These are phyloP conservation scores for Phlyctochytrium planicorne DNA, from an alignment of 192 early-diverging fungal genomes.

Conservation along the genomic window DNA sequence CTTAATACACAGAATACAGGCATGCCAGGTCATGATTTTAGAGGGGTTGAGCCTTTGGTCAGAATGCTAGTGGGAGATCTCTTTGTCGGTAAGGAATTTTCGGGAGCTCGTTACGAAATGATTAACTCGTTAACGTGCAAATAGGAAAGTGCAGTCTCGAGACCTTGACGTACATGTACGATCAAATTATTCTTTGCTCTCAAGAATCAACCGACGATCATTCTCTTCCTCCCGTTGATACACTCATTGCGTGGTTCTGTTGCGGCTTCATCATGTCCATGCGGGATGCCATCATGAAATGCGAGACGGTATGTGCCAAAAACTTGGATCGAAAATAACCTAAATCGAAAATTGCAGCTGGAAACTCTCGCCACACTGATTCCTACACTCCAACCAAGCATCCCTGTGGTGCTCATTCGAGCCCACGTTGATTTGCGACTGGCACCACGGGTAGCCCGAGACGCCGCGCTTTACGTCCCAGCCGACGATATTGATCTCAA, in stretches of 20 bases:
- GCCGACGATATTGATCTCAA: too few relatives aligned
- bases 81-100: not conserved
- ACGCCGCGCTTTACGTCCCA: too few relatives aligned
- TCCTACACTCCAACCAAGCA: too few relatives aligned
- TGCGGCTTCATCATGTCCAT: not conserved
- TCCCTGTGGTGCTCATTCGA: too few relatives aligned
- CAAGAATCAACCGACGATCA: not conserved
- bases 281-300: not conserved
- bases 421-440: too few relatives aligned
- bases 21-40: not conserved
- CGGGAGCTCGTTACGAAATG: too few relatives aligned
- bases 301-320: not conserved
- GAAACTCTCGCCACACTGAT: too few relatives aligned
- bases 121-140: too few relatives aligned
- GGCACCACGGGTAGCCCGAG: too few relatives aligned
- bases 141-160: not conserved
- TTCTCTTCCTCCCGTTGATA: not conserved
- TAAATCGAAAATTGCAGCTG: too few relatives aligned
- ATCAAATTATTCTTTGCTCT: not conserved
- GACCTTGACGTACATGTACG: not conserved
- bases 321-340: too few relatives aligned
- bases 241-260: not conserved
- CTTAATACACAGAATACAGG: not conserved
- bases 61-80: not conserved
- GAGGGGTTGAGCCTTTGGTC: not conserved